Base-by-base conservation (phyloP, 2,329 filamentous ascomycete genomes). In the Arthrobotrys pseudoclavata region DNA sequence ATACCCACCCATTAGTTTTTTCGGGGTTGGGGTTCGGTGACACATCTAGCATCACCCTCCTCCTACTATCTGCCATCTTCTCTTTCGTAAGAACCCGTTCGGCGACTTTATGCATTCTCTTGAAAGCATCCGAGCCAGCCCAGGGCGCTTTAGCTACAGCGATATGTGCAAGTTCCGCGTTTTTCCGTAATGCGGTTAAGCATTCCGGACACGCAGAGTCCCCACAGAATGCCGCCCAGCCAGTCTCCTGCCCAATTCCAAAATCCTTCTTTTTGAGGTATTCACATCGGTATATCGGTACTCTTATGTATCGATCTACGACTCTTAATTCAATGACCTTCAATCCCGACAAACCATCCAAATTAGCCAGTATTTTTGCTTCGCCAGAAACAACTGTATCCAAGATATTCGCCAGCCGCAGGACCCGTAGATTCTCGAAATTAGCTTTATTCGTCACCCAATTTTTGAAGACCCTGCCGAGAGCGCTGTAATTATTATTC, bases 381-480 rank as follows among this genome's bases (percentile, higher is more conserved):
- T 68, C 61, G 18, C 66, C 37, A 4, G 53, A 26, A 18, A 68
- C 42, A 2, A 22, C 45, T 18, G 31, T 29, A n/a, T 40, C 34
- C 20, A 34, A 50, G 20, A 77, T 26, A 31, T 68, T 52, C 20
- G 9, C 22, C 13, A 77, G 13, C 6, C 67, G 40, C 26, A 77
- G 37, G 10, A 77, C 67, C 9, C 67, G 26, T 42, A 77, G 45
- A 18, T 40, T 62, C 10, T 68, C 34, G 2, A 71, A 68, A 10
- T 26, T 77, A 24, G 22, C n/a, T 45, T 71, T 71, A 20, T 77
- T 77, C 4, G 67, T 71, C 3, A 71, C 74, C 74, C 74, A 77
- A 20, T 57, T 77, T 20, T 62, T 77, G 47, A 77, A 77, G 18
- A 77, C 74, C 26, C 67, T 47, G 34, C 61, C 62, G 22, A 77